Conservation (phyloP, 768 basidiomycete species). For the Mycena alexandri region DNA sequence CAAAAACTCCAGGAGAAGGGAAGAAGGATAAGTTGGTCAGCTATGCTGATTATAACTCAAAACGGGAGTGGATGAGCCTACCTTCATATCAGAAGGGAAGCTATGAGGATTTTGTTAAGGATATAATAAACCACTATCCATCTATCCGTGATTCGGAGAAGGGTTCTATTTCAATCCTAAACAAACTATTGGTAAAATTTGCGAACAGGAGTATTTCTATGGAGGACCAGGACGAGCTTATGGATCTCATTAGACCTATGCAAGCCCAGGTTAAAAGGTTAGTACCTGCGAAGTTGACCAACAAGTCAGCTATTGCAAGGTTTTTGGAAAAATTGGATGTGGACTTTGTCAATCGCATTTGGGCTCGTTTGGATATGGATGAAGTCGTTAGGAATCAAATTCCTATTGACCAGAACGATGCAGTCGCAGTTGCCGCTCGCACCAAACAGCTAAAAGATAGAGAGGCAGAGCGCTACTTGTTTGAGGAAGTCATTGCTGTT, state of each 20-base stretch:
- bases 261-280: constrained; percentile 1
- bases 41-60: constrained; percentile 3
- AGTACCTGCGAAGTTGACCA: constrained; percentile 1
- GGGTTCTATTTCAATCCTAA: not conserved
- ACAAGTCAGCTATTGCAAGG: not conserved
- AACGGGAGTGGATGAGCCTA: constrained; percentile 3
- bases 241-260: not conserved
- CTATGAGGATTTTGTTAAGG: constrained; percentile 6
- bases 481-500: constrained; percentile 8
- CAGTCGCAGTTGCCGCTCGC: no score
- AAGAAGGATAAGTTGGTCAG: constrained; percentile 1
- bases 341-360: constrained; percentile 2
- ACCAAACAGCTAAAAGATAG: no score
- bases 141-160: not conserved
- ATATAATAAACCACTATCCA: not conserved
- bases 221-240: not conserved
- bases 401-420: not conserved
- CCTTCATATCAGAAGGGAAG: not conserved
- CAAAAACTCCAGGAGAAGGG: not conserved
- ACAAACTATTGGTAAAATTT: not conserved
- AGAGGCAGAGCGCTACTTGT: no score
- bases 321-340: constrained; percentile 5
- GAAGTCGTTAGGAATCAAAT: not conserved
- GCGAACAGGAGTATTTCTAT: not conserved
- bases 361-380: constrained; percentile 9